Evolutionary conservation across 352 stramenopile species (phyloP).

Genomic region (Globisporangium yorkense): DNA sequence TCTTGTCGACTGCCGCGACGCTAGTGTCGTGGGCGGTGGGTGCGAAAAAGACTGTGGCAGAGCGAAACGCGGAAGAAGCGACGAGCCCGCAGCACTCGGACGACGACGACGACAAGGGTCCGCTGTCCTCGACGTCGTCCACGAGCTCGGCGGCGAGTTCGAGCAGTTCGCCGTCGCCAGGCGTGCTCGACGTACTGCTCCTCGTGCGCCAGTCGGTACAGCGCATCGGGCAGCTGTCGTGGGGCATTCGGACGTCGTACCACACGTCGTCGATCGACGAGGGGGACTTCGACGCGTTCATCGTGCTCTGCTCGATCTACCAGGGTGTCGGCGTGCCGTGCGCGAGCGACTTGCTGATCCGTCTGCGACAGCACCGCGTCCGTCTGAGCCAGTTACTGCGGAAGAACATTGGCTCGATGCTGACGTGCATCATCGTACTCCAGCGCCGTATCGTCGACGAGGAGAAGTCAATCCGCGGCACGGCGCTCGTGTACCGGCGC

Average conservation of each 20-base stretch:
- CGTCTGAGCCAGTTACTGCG: conserved; percentile 65
- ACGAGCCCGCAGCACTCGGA: conserved; percentile 68
- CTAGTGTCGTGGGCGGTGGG: conserved; percentile 65
- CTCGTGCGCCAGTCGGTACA: conserved; percentile 84
- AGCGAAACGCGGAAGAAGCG: conserved; percentile 14
- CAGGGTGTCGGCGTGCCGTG: conserved; percentile 52
- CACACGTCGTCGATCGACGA: conserved; percentile 82
- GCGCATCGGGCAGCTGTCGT: conserved; percentile 76
- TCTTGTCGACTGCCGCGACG: conserved; percentile 35
- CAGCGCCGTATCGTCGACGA: conserved; percentile 72
- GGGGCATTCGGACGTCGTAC: conserved; percentile 77
- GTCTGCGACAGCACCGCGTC: conserved; percentile 62
- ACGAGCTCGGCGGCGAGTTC: conserved; percentile 45
- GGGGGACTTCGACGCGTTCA: conserved; percentile 78
- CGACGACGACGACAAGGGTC: conserved; percentile 51
- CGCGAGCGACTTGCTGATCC: conserved; percentile 63
- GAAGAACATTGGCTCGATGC: conserved; percentile 62
- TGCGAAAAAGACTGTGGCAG: conserved; percentile 31
- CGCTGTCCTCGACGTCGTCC: conserved; percentile 46
- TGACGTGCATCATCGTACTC: conserved; percentile 68
- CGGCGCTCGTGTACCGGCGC: conserved; percentile 69
- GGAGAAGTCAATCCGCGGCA: conserved; percentile 72
- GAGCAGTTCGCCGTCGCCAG: conserved; percentile 42
- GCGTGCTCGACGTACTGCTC: conserved; percentile 70
- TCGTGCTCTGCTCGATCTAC: conserved; percentile 85